Base-by-base conservation (phyloP, 202 grass and related monocot genomes). In the Saccharum hybrid region DNA sequence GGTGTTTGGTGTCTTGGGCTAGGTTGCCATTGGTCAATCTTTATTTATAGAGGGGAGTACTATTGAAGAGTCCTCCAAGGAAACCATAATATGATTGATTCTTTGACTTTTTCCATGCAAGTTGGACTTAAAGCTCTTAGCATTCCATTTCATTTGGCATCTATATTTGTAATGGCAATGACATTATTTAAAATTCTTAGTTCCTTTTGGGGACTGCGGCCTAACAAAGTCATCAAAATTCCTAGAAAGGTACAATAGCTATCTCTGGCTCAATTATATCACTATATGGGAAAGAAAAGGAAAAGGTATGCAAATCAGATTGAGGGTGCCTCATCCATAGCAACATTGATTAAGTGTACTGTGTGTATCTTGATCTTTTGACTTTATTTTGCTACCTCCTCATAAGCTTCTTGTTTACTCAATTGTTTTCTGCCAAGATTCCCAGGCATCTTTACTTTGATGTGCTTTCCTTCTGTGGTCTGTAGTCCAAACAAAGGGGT, bases 21-120 rank as follows among this genome's bases (percentile, higher is more conserved):
- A 49, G 76, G 68, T 86, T 86, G 80, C 74, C 52, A 80, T 86
- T 86, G 84, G 88, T 73, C 80, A 80, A 90, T 83, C 68, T 83
- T 86, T 86, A 90, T 86, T 82, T 90, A 90, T 90, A 86, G 83
- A 22, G 66, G 71, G 62, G 74, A 82, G 57, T 39, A 86, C 49
- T 42, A 39, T 86, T 49, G 74, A 86, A 62, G 26, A 82, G 67
- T 86, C 73, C 78, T 82, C 57, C 66, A 89, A 73, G 78, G 88
- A 86, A 86, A 86, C 83, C 73, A 89, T 82, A 86, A 82, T 82
- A 72, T 71, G 21, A 28, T 86, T 85, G 72, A 70, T 89, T 78
- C 78, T 86, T 89, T 89, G 72, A 78, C 72, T 61, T 72, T 89
- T 72, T 89, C 16, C 15, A 3, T 62, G 66, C 88, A 89, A 78